Evolutionary conservation across 2,329 filamentous ascomycete species (phyloP).

Genomic region (Tricladium varicosporioides): DNA sequence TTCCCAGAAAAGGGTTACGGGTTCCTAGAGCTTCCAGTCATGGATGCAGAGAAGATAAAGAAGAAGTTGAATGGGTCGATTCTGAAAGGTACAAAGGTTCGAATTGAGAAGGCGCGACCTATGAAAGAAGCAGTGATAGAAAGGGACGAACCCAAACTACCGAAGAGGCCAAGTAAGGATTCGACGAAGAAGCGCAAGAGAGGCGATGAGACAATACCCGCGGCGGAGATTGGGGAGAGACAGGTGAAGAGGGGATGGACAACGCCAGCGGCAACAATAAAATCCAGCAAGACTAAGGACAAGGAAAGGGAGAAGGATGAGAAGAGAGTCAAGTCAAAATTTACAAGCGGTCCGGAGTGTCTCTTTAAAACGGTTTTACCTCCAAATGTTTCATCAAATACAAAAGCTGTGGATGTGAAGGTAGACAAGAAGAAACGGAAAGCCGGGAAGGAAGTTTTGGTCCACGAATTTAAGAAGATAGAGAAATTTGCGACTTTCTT

Average conservation of each 20-base stretch:
- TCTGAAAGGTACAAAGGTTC: constrained; percentile 80
- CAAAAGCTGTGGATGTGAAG: constrained; percentile 39
- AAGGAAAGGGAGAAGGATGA: constrained; percentile 57
- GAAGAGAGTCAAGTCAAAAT: constrained; percentile 67
- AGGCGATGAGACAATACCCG: constrained; percentile 53
- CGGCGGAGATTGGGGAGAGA: constrained; percentile 64
- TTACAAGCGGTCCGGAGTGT: constrained; percentile 76
- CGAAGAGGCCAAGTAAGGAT: constrained; percentile 42
- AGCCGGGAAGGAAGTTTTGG: constrained; percentile 58
- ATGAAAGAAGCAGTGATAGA: constrained; percentile 44
- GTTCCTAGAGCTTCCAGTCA: constrained; percentile 76
- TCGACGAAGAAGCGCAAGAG: constrained; percentile 49
- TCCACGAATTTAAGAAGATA: constrained; percentile 90
- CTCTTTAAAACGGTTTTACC: constrained; percentile 79
- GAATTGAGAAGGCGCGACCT: constrained; percentile 76
- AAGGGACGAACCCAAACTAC: constrained; percentile 38
- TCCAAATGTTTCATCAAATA: constrained; percentile 46
- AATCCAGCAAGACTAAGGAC: constrained; percentile 43
- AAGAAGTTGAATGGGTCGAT: constrained; percentile 87
- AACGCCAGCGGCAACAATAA: constrained; percentile 47
- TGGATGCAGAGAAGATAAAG: constrained; percentile 86
- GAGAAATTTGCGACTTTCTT: constrained; percentile 81
- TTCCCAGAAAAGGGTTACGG: constrained; percentile 91
- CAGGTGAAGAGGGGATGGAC: constrained; percentile 43
- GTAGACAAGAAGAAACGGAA: constrained; percentile 59